Evolutionary conservation across 2,329 filamentous ascomycete species (phyloP), one percentile per base, ranked within the genome.

Genomic region (Fusarium tjaetaba): DNA sequence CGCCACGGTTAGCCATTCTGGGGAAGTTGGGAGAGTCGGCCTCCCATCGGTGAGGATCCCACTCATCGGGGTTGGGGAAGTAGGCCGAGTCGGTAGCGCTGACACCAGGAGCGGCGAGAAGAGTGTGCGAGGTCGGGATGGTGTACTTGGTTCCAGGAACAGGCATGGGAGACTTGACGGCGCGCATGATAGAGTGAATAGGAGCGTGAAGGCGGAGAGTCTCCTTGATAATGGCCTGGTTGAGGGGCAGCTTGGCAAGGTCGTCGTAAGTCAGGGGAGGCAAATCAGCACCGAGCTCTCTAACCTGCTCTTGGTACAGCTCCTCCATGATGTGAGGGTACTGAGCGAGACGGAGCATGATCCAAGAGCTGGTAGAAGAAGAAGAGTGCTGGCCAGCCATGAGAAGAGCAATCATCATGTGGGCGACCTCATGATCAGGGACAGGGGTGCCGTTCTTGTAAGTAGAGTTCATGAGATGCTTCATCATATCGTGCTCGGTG

Each of bases 41-140:
- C 76, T 94, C 91, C 96, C 96, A 98, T 65, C 96, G 92, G 84
- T 96, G 94, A 56, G 96, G 96, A 80, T 98, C 92, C 95, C 96
- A 98, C 59, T 88, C 82, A 28, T 92, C 84, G 11, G 95, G 93
- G 76, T 97, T 89, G 26, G 94, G 93, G 87, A 98, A 98, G 85
- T 92, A 93, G 67, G 89, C 83, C 28, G 89, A 85, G 68, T 93
- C 91, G 63, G 91, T 88, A 58, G 92, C 92, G 26, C 93, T 93
- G 73, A 96, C 93, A 73, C 94, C 94, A 3, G 95, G 95, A 4
- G 95, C 94, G 43, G 95, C 91, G 74, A 98, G 90, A 49, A 98
- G 90, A 42, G 89, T 91, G 85, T 97, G 95, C 49, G 88, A 90
- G 9, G 93, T 90, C 13, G 96, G 95, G 73, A 98, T 90, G 64